These are phyloP conservation scores for Magnusiomyces paraingens DNA, from an alignment of 1,139 yeast species.

Conservation along the genomic window DNA sequence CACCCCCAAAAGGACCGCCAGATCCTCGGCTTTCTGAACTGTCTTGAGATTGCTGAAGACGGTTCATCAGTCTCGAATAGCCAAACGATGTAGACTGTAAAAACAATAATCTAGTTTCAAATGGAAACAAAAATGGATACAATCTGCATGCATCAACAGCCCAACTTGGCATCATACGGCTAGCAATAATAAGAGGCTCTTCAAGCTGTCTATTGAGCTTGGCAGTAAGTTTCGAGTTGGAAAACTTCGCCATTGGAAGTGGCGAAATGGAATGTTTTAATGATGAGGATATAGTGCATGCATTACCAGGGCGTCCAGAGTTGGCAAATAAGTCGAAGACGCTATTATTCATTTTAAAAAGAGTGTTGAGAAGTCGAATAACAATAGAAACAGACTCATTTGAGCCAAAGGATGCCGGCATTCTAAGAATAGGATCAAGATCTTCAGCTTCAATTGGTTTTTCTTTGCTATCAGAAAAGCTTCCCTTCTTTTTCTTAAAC, in stretches of 20 bases:
- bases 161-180: constrained; percentile 88
- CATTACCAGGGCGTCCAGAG: constrained; percentile 1
- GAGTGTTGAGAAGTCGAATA: constrained; percentile 48
- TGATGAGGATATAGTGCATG: constrained; percentile 4
- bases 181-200: constrained; percentile 82
- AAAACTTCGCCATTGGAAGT: constrained; percentile 45
- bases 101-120: constrained; percentile 72
- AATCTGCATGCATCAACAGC: constrained; percentile 61
- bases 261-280: constrained; percentile 7
- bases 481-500: constrained; percentile 41
- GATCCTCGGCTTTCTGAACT: not conserved
- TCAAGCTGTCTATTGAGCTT: constrained; percentile 83
- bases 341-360: constrained; percentile 43
- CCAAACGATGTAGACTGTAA: constrained; percentile 90
- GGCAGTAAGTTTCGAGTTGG: constrained; percentile 79
- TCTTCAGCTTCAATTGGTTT: constrained; percentile 31
- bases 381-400: constrained; percentile 46
- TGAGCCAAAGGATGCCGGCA: constrained; percentile 34
- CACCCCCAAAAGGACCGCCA: not conserved
- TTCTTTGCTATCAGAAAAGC: constrained; percentile 10
- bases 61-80: constrained; percentile 71
- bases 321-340: constrained; percentile 24
- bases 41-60: constrained; percentile 48
- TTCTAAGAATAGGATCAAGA: constrained; percentile 25
- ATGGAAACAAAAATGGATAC: constrained; percentile 78